Evolutionary conservation across 2,329 filamentous ascomycete species (phyloP).

Genomic region (Pezicula neosporulosa): DNA sequence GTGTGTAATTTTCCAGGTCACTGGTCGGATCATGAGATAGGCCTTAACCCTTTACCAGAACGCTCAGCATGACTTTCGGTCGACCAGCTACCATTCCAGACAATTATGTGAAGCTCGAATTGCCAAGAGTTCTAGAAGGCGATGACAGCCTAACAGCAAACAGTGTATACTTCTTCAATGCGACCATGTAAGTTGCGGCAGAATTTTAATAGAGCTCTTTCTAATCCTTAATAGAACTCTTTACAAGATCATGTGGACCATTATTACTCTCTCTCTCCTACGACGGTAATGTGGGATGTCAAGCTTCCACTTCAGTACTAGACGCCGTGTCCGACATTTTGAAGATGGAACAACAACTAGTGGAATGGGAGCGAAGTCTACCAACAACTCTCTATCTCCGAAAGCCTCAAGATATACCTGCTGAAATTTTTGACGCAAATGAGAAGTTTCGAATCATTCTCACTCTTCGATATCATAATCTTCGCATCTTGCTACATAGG

Average conservation of each 20-base stretch:
- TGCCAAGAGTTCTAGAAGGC: constrained; percentile 26
- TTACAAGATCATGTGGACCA: constrained; percentile 30
- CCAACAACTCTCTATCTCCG: constrained; percentile 26
- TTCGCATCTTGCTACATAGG: constrained; percentile 37
- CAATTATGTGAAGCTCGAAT: constrained; percentile 35
- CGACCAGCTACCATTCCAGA: constrained; percentile 43
- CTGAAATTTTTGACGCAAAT: no score
- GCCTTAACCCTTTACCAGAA: constrained; percentile 7
- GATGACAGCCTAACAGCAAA: constrained; percentile 7
- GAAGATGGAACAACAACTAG: constrained; percentile 34
- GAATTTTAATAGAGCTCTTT: no score
- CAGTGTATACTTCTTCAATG: constrained; percentile 25
- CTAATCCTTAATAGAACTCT: constrained; percentile 22
- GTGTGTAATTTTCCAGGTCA: not conserved
- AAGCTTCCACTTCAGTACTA: constrained; percentile 17
- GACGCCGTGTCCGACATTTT: constrained; percentile 33
- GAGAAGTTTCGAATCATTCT: constrained; percentile 37
- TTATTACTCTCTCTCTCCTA: constrained; percentile 39
- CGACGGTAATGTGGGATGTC: constrained; percentile 39
- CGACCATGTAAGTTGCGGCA: constrained; percentile 29
- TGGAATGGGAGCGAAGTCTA: constrained; percentile 33
- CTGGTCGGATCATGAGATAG: constrained; percentile 3
- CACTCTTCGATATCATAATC: constrained; percentile 37
- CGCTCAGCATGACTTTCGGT: constrained; percentile 49
- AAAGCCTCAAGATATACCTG: constrained; percentile 18